A percentile compares a stretch with the other conserved stretches of the same genome.
phyloP scores from a whole-genome alignment of 163 green algal species.

The Prototheca stagnorum region DNA sequence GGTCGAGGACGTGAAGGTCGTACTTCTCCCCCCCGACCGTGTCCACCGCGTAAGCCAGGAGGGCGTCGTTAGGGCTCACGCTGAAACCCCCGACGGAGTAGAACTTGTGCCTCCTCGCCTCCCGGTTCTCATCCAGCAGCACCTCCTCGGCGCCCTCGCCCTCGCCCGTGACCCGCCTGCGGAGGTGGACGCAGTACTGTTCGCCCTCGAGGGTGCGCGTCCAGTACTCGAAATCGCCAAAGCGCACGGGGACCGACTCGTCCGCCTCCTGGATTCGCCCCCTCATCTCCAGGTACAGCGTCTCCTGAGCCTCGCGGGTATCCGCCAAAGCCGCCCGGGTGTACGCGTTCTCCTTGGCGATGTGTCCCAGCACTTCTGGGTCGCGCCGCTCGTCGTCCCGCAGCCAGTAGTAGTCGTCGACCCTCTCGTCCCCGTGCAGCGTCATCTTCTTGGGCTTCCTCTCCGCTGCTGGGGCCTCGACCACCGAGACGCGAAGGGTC shows the following conservation, averaged over 20 bases:
- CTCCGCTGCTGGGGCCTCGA: slow-evolving; percentile 27
- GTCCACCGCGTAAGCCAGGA: slow-evolving; percentile 67
- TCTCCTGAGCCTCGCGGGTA: slow-evolving; percentile 50
- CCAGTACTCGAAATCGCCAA: slow-evolving; percentile 34
- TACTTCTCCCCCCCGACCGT: slow-evolving; percentile 64
- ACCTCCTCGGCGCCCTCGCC: slow-evolving; percentile 40
- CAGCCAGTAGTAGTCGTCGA: slow-evolving; percentile 69
- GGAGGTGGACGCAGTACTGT: slow-evolving; percentile 47
- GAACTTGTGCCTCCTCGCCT: slow-evolving; percentile 41
- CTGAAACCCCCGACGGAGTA: slow-evolving; percentile 52
- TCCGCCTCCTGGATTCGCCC: slow-evolving; percentile 68
- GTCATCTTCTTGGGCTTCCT: slow-evolving; percentile 27
- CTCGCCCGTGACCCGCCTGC: slow-evolving; percentile 21
- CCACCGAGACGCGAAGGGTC: too few species aligned
- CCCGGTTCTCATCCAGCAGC: slow-evolving; percentile 69
- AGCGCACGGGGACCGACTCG: slow-evolving; percentile 34
- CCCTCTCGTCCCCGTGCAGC: slow-evolving; percentile 17
- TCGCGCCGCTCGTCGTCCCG: slow-evolving; percentile 55
- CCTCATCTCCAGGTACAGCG: slow-evolving; percentile 67
- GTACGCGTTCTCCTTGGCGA: slow-evolving; percentile 47
- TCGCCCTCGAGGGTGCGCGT: slow-evolving; percentile 36
- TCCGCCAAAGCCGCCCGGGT: slow-evolving; percentile 51
- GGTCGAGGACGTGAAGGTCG: slow-evolving; percentile 61
- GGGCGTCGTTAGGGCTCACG: slow-evolving; percentile 18
- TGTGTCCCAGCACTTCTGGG: slow-evolving; percentile 45